A percentile compares a stretch with the other conserved stretches of the same genome.
Evolutionary conservation across 2,329 filamentous ascomycete species (phyloP).

Genomic region (Aspergillus candidus): DNA sequence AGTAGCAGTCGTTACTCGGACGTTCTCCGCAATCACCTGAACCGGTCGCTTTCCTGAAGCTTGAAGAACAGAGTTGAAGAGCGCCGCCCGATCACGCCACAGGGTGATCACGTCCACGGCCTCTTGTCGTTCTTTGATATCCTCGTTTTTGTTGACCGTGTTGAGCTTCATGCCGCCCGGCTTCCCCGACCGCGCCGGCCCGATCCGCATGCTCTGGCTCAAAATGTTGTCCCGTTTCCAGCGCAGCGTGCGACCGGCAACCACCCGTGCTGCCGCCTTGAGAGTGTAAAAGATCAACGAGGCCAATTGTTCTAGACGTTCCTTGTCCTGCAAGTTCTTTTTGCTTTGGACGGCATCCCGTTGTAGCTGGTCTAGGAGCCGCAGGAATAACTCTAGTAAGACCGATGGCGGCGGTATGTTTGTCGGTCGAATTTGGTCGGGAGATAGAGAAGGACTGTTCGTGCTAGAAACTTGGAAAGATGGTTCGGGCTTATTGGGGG

Average conservation of each 20-base stretch:
- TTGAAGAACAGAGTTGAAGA: slow-evolving; percentile 59
- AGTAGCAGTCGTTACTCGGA: slow-evolving; percentile 60
- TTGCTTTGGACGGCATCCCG: slow-evolving; percentile 60
- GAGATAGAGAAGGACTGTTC: slow-evolving; percentile 2
- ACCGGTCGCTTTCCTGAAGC: slow-evolving; percentile 42
- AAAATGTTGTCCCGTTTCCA: slow-evolving; percentile 88
- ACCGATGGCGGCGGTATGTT: slow-evolving; percentile 87
- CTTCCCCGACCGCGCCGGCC: slow-evolving; percentile 64
- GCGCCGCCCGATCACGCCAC: slow-evolving; percentile 71
- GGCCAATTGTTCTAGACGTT: slow-evolving; percentile 15
- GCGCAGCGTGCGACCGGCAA: slow-evolving; percentile 75
- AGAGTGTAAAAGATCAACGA: slow-evolving; percentile 25
- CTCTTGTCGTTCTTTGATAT: slow-evolving; percentile 77
- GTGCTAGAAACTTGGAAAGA: slow-evolving; percentile 6
- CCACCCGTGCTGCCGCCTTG: slow-evolving; percentile 65
- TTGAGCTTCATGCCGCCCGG: slow-evolving; percentile 83
- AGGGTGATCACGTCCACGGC: slow-evolving; percentile 66
- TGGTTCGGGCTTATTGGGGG: background rate
- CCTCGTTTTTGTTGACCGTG: slow-evolving; percentile 75
- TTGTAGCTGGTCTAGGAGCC: slow-evolving; percentile 61
- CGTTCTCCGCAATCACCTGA: slow-evolving; percentile 65
- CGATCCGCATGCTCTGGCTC: slow-evolving; percentile 81
- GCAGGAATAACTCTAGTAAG: slow-evolving; percentile 68
- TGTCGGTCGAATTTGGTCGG: slow-evolving; percentile 55
- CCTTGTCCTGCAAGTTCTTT: slow-evolving; percentile 47